These are phyloP conservation scores for Pharnaceum exiguum DNA, from an alignment of 148 eudicot species.

Conservation along the genomic window DNA sequence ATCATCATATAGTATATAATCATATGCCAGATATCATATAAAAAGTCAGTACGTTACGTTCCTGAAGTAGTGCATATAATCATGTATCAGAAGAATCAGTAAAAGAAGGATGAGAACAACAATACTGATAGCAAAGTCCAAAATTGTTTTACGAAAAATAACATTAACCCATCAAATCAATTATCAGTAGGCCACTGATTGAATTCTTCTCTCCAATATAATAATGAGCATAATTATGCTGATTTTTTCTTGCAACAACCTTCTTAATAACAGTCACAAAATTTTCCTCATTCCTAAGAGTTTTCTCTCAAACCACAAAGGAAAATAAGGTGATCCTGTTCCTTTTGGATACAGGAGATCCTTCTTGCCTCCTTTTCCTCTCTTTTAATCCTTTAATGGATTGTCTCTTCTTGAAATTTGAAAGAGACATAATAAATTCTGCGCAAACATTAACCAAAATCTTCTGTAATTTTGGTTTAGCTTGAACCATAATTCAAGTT, in stretches of 20 bases:
- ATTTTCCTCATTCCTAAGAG: background rate
- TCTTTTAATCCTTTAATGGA: background rate
- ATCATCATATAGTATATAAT: too few relatives aligned
- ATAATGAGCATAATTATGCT: background rate
- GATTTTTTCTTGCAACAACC: background rate
- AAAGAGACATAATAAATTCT: too few relatives aligned
- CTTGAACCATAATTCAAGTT: background rate
- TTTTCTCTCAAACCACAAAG: background rate
- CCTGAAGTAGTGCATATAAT: too few relatives aligned
- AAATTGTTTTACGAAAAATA: background rate
- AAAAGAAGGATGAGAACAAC: too few relatives aligned
- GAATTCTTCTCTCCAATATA: slow-evolving; percentile 4
- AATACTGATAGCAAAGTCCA: background rate
- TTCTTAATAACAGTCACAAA: background rate
- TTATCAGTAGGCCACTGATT: slow-evolving; percentile 1
- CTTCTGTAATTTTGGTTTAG: background rate
- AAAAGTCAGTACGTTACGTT: too few relatives aligned
- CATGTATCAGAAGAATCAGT: too few relatives aligned
- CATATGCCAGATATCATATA: too few relatives aligned
- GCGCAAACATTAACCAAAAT: too few relatives aligned
- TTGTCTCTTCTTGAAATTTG: too few relatives aligned
- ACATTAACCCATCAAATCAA: slow-evolving; percentile 5
- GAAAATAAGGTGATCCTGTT: slow-evolving; percentile 23
- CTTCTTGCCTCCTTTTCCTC: background rate
- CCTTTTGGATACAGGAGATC: slow-evolving; percentile 24